A percentile compares a stretch with the other conserved stretches of the same genome.
Evolutionary conservation across 805 yeast genomes (phyloP).

Genomic region (Ogataea salicorniae): DNA sequence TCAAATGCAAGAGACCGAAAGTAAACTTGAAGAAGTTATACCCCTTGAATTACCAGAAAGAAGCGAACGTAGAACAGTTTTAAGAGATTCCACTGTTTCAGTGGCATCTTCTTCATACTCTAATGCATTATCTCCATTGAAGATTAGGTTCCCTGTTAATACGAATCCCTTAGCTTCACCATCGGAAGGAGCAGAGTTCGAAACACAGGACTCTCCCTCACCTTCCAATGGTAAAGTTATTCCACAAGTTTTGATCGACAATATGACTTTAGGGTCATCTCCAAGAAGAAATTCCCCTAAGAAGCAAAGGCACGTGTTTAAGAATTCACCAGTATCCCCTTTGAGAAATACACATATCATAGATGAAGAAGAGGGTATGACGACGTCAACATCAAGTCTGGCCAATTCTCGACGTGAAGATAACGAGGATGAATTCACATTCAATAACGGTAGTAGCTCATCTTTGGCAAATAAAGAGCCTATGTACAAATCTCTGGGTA

Average conservation of each 20-base stretch:
- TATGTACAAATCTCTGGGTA: constrained; percentile 6
- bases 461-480: constrained; percentile 12
- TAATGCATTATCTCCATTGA: neutral
- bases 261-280: constrained; percentile 27
- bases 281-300: constrained; percentile 28
- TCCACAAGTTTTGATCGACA: constrained; percentile 8
- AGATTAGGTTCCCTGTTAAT: constrained; percentile 5
- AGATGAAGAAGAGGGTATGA: neutral
- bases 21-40: constrained; percentile 1
- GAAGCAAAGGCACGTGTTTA: constrained; percentile 11
- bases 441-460: constrained; percentile 12
- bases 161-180: neutral
- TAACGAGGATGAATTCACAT: constrained; percentile 24
- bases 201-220: neutral
- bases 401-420: neutral
- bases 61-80: constrained; percentile 18
- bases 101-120: constrained; percentile 14
- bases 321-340: constrained; percentile 14
- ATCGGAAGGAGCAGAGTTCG: neutral
- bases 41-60: constrained; percentile 23
- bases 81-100: constrained; percentile 11
- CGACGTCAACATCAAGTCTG: neutral
- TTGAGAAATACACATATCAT: constrained; percentile 6
- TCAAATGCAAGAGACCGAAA: neutral
- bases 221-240: neutral